Conservation (phyloP, 495 filamentous ascomycete genomes). For the Penicillium taxi region DNA sequence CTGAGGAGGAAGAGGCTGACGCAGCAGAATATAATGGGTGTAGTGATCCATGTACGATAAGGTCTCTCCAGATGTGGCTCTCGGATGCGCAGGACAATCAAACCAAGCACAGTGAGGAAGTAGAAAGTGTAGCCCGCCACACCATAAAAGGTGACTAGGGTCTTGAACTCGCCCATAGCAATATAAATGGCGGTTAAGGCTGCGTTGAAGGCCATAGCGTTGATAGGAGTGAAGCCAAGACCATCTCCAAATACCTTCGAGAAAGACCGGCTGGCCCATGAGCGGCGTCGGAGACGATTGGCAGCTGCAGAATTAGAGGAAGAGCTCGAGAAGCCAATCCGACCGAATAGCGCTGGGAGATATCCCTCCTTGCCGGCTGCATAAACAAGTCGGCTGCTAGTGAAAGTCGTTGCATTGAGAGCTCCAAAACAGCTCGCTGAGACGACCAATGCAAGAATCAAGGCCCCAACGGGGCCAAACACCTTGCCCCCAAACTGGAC, state of each 20-base stretch:
- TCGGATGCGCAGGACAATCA: slow-evolving; percentile 82
- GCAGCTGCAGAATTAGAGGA: slow-evolving; percentile 18
- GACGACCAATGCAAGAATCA: slow-evolving; percentile 84
- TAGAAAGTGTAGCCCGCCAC: slow-evolving; percentile 96
- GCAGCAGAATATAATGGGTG: slow-evolving; percentile 96
- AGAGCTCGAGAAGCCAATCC: slow-evolving; percentile 60
- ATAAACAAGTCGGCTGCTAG: slow-evolving; percentile 84
- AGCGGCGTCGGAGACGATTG: slow-evolving; percentile 46
- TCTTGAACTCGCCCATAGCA: slow-evolving; percentile 79
- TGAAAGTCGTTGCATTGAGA: slow-evolving; percentile 92
- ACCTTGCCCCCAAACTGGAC: slow-evolving; percentile 89
- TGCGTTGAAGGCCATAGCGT: slow-evolving; percentile 78
- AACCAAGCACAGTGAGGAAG: slow-evolving; percentile 86
- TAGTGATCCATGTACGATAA: slow-evolving; percentile 92
- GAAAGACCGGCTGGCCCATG: slow-evolving; percentile 50
- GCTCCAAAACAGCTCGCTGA: slow-evolving; percentile 84
- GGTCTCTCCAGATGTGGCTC: slow-evolving; percentile 84
- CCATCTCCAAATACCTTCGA: slow-evolving; percentile 52
- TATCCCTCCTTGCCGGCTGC: slow-evolving; percentile 94
- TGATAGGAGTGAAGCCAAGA: slow-evolving; percentile 74
- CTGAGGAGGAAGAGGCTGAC: slow-evolving; percentile 88
- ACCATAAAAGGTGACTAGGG: slow-evolving; percentile 91
- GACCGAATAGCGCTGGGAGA: slow-evolving; percentile 74
- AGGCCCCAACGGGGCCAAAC: slow-evolving; percentile 72
- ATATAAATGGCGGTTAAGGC: slow-evolving; percentile 67